Evolutionary conservation across 208 protist species (phyloP), one percentile per base, ranked within the genome.

Genomic region (Acanthamoeba sp.): DNA sequence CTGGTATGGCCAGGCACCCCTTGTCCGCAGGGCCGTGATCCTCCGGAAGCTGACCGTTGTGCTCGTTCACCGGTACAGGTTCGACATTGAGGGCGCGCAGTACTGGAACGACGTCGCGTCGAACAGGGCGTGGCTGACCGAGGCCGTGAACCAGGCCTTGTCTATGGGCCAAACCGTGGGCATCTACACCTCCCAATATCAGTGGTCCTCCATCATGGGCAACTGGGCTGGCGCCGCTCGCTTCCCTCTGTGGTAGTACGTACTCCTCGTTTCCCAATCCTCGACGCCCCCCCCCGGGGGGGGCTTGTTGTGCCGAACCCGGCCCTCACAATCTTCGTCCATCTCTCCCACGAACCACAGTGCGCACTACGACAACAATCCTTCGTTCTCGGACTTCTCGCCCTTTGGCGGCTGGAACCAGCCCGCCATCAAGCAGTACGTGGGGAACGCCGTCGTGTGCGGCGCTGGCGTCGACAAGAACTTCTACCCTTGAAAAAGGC

Each of bases 181-280:
- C 85, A 73, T 91, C 59, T 91, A 91, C 85, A 91, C 57, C 6
- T 91, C 85, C 12, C 9, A 24, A 5, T 91, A 29, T 52, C 85
- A 91, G 85, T 91, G 85, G 85, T 27, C 20, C 10, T 45, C 57
- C 85, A 91, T 91, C 59, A 91, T 91, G 85, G 85, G 85, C 59
- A 22, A 1, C 1, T 91, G 85, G 85, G n/a, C 14, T 16, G 85
- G 85, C 42, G 85, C 29, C 59, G 6, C 85, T 16, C 29, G 36
- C 42, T 91, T 40, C 59, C 85, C 85, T 27, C 59, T 91, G 85
- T 91, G 85, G 85, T 91, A 91, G 80, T 88, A 88, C 42, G 80
- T 88, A 32, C 2, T 40, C 80, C n/a, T 27, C 59, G 1, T 22
- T 27, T 42, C 59, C 14, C 34, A n/a, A n/a, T n/a, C n/a, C n/a